Conservation (phyloP, 371 early-diverging fungal genomes). For the Mortierella sp. region DNA sequence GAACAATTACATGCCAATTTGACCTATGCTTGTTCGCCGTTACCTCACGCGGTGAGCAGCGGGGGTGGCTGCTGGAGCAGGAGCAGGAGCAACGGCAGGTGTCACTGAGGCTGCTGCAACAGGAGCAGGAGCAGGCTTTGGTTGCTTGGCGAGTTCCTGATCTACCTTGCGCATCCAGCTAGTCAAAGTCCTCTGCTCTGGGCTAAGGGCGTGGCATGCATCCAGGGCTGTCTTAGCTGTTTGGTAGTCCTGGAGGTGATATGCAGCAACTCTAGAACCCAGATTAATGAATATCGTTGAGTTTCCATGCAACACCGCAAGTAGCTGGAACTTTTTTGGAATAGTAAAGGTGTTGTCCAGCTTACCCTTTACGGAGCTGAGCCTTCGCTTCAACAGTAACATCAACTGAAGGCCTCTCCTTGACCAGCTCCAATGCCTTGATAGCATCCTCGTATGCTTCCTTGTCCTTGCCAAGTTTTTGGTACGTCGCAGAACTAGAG, state of each 20-base stretch:
- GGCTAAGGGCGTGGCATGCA: slow-evolving; percentile 64
- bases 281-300: background rate
- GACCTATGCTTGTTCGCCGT: background rate
- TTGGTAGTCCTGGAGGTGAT: slow-evolving; percentile 62
- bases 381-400: slow-evolving; percentile 75
- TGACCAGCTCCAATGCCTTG: slow-evolving; percentile 67
- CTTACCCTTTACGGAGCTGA: slow-evolving; percentile 72
- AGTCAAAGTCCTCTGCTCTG: slow-evolving; percentile 65
- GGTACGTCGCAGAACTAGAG: slow-evolving; percentile 70
- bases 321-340: background rate
- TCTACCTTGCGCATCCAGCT: slow-evolving; percentile 70
- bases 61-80: slow-evolving; percentile 29
- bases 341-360: slow-evolving; percentile 5
- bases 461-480: slow-evolving; percentile 69
- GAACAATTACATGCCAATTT: too few relatives aligned
- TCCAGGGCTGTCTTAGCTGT: slow-evolving; percentile 71
- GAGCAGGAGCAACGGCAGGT: slow-evolving; percentile 3
- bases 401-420: slow-evolving; percentile 61
- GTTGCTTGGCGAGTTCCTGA: slow-evolving; percentile 57
- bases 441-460: slow-evolving; percentile 75
- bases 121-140: slow-evolving; percentile 22
- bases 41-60: slow-evolving; percentile 48
- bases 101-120: slow-evolving; percentile 13
- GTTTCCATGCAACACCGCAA: background rate
- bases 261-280: slow-evolving; percentile 64